Evolutionary conservation across 176 grass and related monocot species (phyloP).

Genomic region (Chrysopogon serrulatus): DNA sequence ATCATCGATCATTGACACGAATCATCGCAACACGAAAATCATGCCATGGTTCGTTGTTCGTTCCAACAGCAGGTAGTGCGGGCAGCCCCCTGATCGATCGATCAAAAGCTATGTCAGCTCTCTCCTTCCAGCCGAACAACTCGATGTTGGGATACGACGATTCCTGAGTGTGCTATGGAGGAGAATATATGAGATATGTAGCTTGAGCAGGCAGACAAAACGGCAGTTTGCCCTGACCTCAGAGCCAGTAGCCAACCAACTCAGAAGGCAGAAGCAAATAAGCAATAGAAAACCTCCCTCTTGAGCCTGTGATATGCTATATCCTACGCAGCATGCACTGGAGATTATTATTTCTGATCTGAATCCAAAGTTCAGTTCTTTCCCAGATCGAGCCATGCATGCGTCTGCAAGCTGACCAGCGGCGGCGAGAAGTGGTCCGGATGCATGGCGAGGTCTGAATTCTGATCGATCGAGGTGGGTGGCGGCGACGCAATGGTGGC

Average conservation of each 20-base stretch:
- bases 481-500: slow-evolving; percentile 25
- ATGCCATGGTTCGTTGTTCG: too few species aligned
- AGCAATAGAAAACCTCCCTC: neutral
- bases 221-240: neutral
- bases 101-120: slow-evolving; percentile 29
- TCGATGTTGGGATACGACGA: neutral
- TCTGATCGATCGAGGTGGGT: neutral
- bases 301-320: neutral
- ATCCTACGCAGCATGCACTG: neutral
- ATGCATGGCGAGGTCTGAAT: neutral
- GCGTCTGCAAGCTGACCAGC: too few species aligned
- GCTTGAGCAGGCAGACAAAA: neutral
- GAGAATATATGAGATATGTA: too few species aligned
- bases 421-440: neutral
- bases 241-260: neutral
- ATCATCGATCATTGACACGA: too few species aligned
- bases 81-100: neutral
- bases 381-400: too few species aligned
- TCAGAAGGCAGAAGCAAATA: too few species aligned
- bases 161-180: too few species aligned
- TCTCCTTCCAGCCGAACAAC: neutral
- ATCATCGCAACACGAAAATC: too few species aligned
- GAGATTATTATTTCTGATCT: neutral
- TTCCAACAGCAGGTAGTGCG: neutral
- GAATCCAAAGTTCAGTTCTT: neutral